Base-by-base conservation (phyloP, 306 rosid genomes). In the Rubus parviflorus region DNA sequence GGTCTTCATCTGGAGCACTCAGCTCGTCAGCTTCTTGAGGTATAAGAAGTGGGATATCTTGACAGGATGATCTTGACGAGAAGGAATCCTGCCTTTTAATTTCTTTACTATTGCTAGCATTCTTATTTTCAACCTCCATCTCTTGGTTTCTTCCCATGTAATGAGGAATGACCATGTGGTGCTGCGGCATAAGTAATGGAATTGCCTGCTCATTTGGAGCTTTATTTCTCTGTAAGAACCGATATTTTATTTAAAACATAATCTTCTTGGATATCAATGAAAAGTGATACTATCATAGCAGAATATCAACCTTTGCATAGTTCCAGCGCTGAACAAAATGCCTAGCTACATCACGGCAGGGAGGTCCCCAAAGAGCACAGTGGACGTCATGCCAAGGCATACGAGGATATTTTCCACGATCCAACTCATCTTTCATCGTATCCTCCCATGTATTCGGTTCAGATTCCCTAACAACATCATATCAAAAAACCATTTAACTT, bases 381-480 rank as follows among this genome's bases (percentile, higher is more conserved):
- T 92, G 98, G 77, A 96, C 98, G 72, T 96, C 99, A 80, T 96
- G 98, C 99, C 99, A 96, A 73, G 99, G 99, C 99, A 96, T 92
- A 38, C 99, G 98, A 41, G 99, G 99, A 84, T 89, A 92, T 74
- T 86, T 96, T 72, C 23, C 73, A 38, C 99, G 98, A 35, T 91
- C 98, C 80, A 96, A 79, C 89, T 96, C 99, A 87, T 96, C 98
- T 86, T 84, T 96, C 96, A 91, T 92, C 51, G 97, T 83, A 82
- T 96, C 99, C 81, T 96, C 99, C 99, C 99, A 96, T 30, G 98
- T 91, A 85, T 96, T 96, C 75, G 99, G 99, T 80, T 96, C 99
- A 67, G 99, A 96, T 80, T 96, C 99, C 86, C 99, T 92, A 83
- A 64, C 72, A 69, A 74, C 9, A 13, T 68, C 56, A 81, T 16